Base-by-base conservation (phyloP, 441 rosid genomes). In the Syzygium syzygioides region DNA sequence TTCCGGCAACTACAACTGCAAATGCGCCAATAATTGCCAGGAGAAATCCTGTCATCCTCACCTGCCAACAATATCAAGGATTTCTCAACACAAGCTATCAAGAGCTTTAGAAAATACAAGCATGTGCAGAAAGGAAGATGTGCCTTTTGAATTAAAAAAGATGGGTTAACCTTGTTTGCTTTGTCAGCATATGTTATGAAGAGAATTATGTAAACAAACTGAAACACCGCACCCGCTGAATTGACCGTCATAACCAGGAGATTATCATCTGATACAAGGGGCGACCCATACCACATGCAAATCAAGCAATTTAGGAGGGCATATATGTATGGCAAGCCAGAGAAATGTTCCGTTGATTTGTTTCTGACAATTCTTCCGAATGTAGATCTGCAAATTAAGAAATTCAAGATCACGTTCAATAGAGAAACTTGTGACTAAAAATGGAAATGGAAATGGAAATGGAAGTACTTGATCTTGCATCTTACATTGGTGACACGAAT, bases 401-500 rank as follows among this genome's bases (percentile, higher is more conserved):
- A 87, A 59, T 41, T 34, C 30, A 41, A 79, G 84, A 79, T 25
- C 30, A 13, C 5, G 10, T 25, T 41, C 53, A 79, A 79, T 4
- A 45, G 30, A 79, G 84, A 79, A 79, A 26, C 30, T 79, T 79
- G 84, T 45, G 53, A 79, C 53, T 23, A 25, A 79, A 6, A 3
- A 76, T 41, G 53, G 13, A 45, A 45, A 45, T 45, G 45, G 45
- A 41, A 41, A 41, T 41, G 48, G 84, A 34, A 54, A 87, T 84
- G 55, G 48, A n/a, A 83, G 60, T 57, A 55, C 14, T 48, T 15
- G 54, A 90, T 32, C 89, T 48, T 85, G 87, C 86, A 87, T 91
- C 95, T 93, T 92, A 95, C 98, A 94, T 92, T 87, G 98, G 96
- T 48, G 98, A 96, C 86, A 94, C 88, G 54, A 96, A 96, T n/a